Evolutionary conservation across 306 rosid genomes (phyloP), one percentile per base, ranked within the genome.

Genomic region (Amphicarpaea edgeworthii): DNA sequence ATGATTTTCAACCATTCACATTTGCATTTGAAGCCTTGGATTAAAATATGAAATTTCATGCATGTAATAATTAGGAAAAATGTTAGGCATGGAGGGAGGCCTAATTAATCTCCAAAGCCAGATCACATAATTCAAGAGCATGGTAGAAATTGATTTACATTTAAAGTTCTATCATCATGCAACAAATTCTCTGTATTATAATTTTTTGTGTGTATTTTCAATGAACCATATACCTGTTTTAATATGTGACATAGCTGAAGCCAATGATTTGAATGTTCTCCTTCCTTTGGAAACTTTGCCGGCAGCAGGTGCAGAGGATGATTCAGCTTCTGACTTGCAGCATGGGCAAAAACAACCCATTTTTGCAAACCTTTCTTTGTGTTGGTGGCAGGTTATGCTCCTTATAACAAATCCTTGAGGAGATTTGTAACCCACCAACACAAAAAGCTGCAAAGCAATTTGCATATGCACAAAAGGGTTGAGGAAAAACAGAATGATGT

Each of bases 301-400:
- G 5, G 46, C 28, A 40, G 2, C 20, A 45, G 6, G 42, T 6
- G 3, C n/a, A 43, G 80, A 41, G 2, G 55, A 2, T 7, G 59
- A 1, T 62, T 69, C 67, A 23, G 4, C 24, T 0, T 51, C 67
- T 0, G 68, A 19, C 0, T 78, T 58, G 43, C 90, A 85, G 65
- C 92, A 90, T 12, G 79, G 55, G 24, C n/a, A n/a, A n/a, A 87
- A 79, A 60, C 89, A 87, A 34, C 15, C 38, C 89, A 81, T 84
- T 46, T 65, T 67, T 47, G 57, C 58, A 61, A 41, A 24, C 23
- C 77, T 72, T 58, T 15, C n/a, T 51, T 53, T 30, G 15, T 20
- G 19, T 28, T 30, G 19, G 45, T 53, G 19, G 24, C 23, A 1
- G 40, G 40, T 4, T 34, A 34, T 8, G 49, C 6, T 38, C 26